phyloP scores from a whole-genome alignment of 805 yeast genomes.

The Cyberlindnera xylosilytica region DNA sequence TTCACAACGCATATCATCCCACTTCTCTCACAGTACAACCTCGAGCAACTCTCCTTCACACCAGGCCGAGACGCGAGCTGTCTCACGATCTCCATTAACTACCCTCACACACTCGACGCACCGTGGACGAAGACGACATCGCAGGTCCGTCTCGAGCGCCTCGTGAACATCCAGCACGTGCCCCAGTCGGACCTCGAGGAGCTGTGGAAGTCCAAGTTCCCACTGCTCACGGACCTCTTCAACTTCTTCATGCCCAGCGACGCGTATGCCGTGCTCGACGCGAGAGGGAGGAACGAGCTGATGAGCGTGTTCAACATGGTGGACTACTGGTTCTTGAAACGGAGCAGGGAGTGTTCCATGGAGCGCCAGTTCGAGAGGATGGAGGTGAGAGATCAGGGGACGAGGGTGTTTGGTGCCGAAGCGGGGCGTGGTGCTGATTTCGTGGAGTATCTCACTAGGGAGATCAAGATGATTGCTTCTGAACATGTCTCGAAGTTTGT shows the following conservation, averaged over 20 bases:
- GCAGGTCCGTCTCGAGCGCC: constrained; percentile 12
- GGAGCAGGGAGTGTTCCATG: constrained; percentile 13
- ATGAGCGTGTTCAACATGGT: constrained; percentile 14
- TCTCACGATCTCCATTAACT: constrained; percentile 13
- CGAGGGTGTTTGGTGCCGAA: background rate
- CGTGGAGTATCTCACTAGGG: constrained; percentile 11
- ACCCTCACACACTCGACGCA: constrained; percentile 8
- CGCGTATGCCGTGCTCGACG: constrained; percentile 5
- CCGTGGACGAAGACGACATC: constrained; percentile 15
- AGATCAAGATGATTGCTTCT: constrained; percentile 12
- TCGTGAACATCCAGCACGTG: constrained; percentile 12
- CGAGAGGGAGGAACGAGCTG: constrained; percentile 7
- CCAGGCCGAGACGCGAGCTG: constrained; percentile 4
- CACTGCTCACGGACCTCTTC: constrained; percentile 16
- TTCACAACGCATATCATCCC: background rate
- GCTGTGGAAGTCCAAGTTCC: constrained; percentile 18
- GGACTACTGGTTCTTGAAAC: constrained; percentile 17
- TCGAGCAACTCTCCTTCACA: constrained; percentile 6
- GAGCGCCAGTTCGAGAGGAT: constrained; percentile 10
- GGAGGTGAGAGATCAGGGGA: background rate
- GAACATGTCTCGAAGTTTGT: constrained; percentile 11
- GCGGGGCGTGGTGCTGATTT: background rate
- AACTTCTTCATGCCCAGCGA: constrained; percentile 16
- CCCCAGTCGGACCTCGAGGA: constrained; percentile 16
- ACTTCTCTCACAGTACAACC: constrained; percentile 1